Evolutionary conservation across 192 early-diverging fungal genomes (phyloP), one percentile per base, ranked within the genome.

Genomic region (Pecoramyces ruminantium): DNA sequence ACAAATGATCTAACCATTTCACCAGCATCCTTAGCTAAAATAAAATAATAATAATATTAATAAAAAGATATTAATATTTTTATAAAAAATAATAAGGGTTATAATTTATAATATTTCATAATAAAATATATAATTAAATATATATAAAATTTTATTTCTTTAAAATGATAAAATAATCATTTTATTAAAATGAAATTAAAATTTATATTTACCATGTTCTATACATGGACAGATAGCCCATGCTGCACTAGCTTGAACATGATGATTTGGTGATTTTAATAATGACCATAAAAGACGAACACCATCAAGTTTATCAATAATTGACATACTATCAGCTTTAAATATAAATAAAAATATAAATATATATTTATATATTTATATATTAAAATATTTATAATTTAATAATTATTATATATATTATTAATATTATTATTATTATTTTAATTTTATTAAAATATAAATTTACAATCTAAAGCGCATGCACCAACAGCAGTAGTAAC

Each of bases 1-100:
- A 92, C 90, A 81, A 92, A 92, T 6, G 90, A 92, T 30, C 90
- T 86, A 42, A 92, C 90, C 90, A 91, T 92, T 85, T 92, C 90
- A 2, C 90, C 90, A 11, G 90, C 89, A 79, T 91, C 90, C 82
- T 91, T 92, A 29, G 90, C 89, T 90, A 79, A 9, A 34, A 30
- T 83, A 14, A 38, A 25, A 81, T 81, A 21, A 28, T 81, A 14
- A 81, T 81, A 81, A 81, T 81, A 34, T n/a, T n/a, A n/a, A n/a
- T n/a, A n/a, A n/a, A n/a, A n/a, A n/a, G n/a, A n/a, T n/a, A n/a
- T n/a, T n/a, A n/a, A n/a, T n/a, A n/a, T n/a, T n/a, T n/a, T n/a
- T n/a, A n/a, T n/a, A n/a, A n/a, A n/a, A n/a, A n/a, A n/a, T n/a
- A n/a, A n/a, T n/a, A n/a, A n/a, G n/a, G n/a, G n/a, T n/a, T n/a